Conservation (phyloP, 768 basidiomycete genomes). For the Sarcodon sp. region DNA sequence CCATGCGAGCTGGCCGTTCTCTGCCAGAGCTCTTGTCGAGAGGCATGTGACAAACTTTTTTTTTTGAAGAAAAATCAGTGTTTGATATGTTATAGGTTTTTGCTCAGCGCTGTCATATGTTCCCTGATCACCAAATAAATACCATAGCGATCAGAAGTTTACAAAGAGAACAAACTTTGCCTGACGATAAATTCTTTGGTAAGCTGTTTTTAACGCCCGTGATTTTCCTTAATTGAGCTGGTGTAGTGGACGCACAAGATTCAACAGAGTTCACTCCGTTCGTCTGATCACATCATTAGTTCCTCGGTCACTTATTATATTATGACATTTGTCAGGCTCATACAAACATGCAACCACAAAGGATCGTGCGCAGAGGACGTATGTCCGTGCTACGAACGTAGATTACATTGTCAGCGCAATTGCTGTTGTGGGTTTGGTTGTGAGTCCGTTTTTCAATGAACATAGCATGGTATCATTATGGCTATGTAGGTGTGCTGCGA, state of each 20-base stretch:
- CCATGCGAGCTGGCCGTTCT: constrained; percentile 39
- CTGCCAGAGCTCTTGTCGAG: constrained; percentile 31
- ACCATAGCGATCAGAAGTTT: no score
- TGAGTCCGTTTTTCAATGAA: constrained; percentile 11
- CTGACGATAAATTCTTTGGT: not conserved
- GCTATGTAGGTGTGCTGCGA: constrained; percentile 23
- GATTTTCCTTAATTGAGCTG: not conserved
- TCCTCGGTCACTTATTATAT: not conserved
- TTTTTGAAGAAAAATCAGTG: not conserved
- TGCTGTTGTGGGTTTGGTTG: constrained; percentile 34
- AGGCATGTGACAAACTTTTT: constrained; percentile 18
- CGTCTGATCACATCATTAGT: not conserved
- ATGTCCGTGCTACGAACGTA: constrained; percentile 27
- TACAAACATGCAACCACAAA: constrained; percentile 28
- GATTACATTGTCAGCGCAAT: constrained; percentile 29
- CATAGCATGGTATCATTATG: constrained; percentile 2
- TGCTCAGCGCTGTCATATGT: constrained; percentile 10
- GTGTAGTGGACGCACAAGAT: not conserved
- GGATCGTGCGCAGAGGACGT: constrained; percentile 25
- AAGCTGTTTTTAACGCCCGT: not conserved
- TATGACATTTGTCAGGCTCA: not conserved
- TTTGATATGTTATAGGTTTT: constrained; percentile 7
- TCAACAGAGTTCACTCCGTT: not conserved
- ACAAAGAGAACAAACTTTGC: not conserved
- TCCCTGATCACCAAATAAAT: constrained; percentile 9